These are phyloP conservation scores for Pleurotus platypus DNA, from an alignment of 768 basidiomycete species.

Conservation along the genomic window DNA sequence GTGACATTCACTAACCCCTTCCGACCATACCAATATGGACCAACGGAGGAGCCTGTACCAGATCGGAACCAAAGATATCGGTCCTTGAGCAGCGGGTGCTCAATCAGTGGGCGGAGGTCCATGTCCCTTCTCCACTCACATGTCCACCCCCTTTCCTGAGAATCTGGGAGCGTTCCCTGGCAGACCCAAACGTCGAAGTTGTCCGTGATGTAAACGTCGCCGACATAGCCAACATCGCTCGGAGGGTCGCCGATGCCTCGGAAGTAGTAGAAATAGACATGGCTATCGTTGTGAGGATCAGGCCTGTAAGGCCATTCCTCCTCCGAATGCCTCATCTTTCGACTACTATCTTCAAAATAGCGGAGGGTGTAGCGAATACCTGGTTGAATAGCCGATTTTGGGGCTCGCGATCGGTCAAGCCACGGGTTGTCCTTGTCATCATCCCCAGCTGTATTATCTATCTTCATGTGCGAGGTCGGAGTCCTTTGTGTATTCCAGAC, in stretches of 20 bases:
- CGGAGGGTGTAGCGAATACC: background rate
- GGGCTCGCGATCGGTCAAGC: conserved; percentile 4
- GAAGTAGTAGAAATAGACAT: background rate
- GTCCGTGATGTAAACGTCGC: background rate
- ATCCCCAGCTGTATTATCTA: too few species aligned
- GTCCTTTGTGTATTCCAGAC: too few species aligned
- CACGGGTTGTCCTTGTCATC: conserved; percentile 3
- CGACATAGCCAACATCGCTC: background rate
- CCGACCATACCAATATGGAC: background rate
- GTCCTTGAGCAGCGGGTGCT: conserved; percentile 2
- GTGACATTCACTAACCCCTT: background rate
- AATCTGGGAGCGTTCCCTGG: background rate
- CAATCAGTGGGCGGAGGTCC: background rate
- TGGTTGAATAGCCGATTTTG: conserved; percentile 1
- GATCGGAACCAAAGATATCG: background rate
- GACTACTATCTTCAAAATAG: background rate
- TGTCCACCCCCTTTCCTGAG: background rate
- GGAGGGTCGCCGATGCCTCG: background rate
- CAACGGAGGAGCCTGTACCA: background rate
- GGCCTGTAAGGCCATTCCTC: background rate
- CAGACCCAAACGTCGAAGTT: background rate
- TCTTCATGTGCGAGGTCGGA: too few species aligned
- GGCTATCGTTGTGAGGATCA: background rate
- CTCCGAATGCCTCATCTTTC: background rate
- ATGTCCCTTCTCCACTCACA: background rate